phyloP scores from a whole-genome alignment of 1,284 basidiomycete genomes.

The Trichosporon faecale region DNA sequence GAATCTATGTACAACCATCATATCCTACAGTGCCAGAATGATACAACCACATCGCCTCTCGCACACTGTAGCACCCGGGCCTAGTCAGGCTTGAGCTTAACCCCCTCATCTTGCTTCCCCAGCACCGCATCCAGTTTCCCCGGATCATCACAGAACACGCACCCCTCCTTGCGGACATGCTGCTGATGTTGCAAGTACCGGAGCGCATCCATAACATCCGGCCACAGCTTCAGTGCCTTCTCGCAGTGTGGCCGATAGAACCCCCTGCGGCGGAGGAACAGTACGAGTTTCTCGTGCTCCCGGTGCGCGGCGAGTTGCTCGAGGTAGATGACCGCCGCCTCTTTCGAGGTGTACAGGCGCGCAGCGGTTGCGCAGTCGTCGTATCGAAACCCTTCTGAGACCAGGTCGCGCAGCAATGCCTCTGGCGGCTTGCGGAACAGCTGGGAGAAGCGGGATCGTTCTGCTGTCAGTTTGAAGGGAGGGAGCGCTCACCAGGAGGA shows the following conservation, averaged over 20 bases:
- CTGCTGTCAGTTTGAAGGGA: neutral
- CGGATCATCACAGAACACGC: neutral
- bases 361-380: neutral
- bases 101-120: neutral
- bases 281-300: neutral
- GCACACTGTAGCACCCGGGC: neutral
- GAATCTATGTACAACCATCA: neutral
- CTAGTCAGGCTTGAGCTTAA: neutral
- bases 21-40: neutral
- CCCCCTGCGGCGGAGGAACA: neutral
- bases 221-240: neutral
- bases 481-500: neutral
- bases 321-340: neutral
- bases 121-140: neutral
- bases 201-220: neutral
- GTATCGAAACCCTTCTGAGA: neutral
- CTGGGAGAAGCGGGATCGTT: neutral
- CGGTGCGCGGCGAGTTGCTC: neutral
- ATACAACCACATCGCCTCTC: neutral
- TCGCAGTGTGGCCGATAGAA: neutral
- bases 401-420: neutral
- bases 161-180: neutral
- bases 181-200: neutral
- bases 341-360: neutral
- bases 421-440: neutral